Percentiles rank a stretch among this genome's conserved stretches.
Conservation (phyloP, 2,329 filamentous ascomycete genomes). For the Claviceps pusilla region DNA sequence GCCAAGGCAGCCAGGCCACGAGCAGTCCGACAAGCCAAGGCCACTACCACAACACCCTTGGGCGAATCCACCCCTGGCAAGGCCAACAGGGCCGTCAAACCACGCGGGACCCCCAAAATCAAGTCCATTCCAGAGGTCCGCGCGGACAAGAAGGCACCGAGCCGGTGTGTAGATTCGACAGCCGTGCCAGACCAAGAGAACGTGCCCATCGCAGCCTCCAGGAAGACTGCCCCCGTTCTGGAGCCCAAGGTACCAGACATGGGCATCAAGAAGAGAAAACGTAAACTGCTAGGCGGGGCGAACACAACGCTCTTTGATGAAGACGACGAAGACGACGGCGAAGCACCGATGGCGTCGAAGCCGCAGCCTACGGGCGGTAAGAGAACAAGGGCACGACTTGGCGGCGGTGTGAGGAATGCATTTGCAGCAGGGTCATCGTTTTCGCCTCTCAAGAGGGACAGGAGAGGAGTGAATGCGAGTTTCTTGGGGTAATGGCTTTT, state of each 20-base stretch:
- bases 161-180: conserved; percentile 22
- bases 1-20: conserved; percentile 21
- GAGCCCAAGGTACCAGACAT: conserved; percentile 12
- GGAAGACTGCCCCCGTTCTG: conserved; percentile 7
- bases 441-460: conserved; percentile 59
- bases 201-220: neutral
- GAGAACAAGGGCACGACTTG: conserved; percentile 6
- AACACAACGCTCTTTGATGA: conserved; percentile 58
- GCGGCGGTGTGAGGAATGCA: conserved; percentile 24
- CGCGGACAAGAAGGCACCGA: conserved; percentile 18
- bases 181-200: conserved; percentile 18
- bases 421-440: conserved; percentile 41
- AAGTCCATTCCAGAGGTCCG: conserved; percentile 4
- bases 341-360: conserved; percentile 14
- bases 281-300: conserved; percentile 50
- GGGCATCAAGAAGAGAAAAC: conserved; percentile 50
- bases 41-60: conserved; percentile 21
- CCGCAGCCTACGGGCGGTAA: conserved; percentile 1
- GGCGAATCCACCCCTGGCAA: conserved; percentile 30
- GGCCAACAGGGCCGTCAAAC: conserved; percentile 22
- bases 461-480: conserved; percentile 45
- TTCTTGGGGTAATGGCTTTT: conserved; percentile 33
- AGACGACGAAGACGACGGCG: conserved; percentile 43
- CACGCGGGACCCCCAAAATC: conserved; percentile 3
- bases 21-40: conserved; percentile 28